These are phyloP conservation scores for Fusarium annulatum DNA, from an alignment of 2,329 filamentous ascomycete species.

Conservation along the genomic window DNA sequence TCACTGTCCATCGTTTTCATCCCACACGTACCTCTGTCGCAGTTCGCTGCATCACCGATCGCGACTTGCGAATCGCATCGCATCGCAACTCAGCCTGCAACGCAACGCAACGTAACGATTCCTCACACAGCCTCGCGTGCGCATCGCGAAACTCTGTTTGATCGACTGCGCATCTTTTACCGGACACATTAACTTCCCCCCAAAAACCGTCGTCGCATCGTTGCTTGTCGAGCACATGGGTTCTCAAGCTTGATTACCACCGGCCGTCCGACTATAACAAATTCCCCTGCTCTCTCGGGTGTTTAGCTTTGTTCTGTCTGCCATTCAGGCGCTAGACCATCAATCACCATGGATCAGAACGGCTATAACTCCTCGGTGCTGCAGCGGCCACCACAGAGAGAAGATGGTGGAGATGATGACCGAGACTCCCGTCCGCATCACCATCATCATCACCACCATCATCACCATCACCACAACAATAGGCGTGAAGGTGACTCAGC, in stretches of 20 bases:
- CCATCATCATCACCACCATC: constrained; percentile 52
- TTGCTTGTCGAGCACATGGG: constrained; percentile 43
- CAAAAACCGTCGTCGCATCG: constrained; percentile 33
- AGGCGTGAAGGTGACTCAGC: constrained; percentile 55
- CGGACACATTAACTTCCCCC: constrained; percentile 9
- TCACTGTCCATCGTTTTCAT: constrained; percentile 17
- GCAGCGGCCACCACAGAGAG: constrained; percentile 54
- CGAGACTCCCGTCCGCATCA: constrained; percentile 48
- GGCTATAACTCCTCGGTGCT: constrained; percentile 63
- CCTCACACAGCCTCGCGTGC: constrained; percentile 40
- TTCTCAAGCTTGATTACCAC: constrained; percentile 38
- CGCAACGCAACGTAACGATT: constrained; percentile 5
- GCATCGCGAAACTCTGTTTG: constrained; percentile 41
- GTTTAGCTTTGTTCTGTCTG: constrained; percentile 29
- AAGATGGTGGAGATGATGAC: constrained; percentile 54
- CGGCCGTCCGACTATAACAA: constrained; percentile 35
- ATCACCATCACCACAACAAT: constrained; percentile 48
- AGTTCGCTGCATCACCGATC: constrained; percentile 33
- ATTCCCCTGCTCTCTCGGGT: constrained; percentile 28
- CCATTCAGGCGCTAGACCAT: constrained; percentile 29
- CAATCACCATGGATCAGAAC: constrained; percentile 56
- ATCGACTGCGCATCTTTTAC: constrained; percentile 35
- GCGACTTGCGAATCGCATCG: constrained; percentile 41
- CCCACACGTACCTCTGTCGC: constrained; percentile 17
- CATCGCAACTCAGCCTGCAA: constrained; percentile 9